Base-by-base conservation (phyloP, 2,329 filamentous ascomycete genomes). In the Fusarium mexicanum region DNA sequence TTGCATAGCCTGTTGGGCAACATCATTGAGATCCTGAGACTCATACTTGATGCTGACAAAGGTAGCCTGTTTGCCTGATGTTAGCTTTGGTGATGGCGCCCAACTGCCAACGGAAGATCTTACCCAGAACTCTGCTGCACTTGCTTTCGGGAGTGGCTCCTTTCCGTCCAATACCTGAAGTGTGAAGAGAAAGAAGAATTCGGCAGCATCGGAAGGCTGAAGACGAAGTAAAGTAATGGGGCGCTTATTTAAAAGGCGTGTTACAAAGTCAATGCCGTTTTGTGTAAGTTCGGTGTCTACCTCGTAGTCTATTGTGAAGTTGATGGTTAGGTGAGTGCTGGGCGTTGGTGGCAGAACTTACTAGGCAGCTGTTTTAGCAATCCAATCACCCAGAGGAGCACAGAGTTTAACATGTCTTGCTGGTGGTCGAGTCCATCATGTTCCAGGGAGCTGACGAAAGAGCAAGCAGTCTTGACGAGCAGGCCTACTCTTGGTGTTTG, bases 61-160 rank as follows among this genome's bases (percentile, higher is more conserved):
- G 3, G 84, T 85, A 9, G 86, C 84, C 90, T 91, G 55, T 18
- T 33, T 31, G 16, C 6, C 26, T 64, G 18, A 73, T 62, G 59
- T 68, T 37, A 68, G 59, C 18, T 35, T 4, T 22, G 17, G 24
- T 38, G 14, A 37, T 6, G 13, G 4, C 11, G 20, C 26, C 24
- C n/a, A 13, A 24, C 22, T 8, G 13, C 10, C 20, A 13, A 46
- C 6, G 13, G 4, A 37, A 5, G 6, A n/a, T 44, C 86, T 75
- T 82, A 92, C 91, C 93, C 94, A 96, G 71, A 97, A 93, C 35
- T 92, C 90, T 14, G 91, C 89, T 4, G 94, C 89, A 6, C 92
- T 89, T 37, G 88, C 88, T 82, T 96, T 97, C 0, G 93, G 92
- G 16, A 97, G 84, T 2, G 92, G 91, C 67, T 96, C 94, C 37